Base-by-base conservation (phyloP, 441 rosid species). In the Gossypium davidsonii region DNA sequence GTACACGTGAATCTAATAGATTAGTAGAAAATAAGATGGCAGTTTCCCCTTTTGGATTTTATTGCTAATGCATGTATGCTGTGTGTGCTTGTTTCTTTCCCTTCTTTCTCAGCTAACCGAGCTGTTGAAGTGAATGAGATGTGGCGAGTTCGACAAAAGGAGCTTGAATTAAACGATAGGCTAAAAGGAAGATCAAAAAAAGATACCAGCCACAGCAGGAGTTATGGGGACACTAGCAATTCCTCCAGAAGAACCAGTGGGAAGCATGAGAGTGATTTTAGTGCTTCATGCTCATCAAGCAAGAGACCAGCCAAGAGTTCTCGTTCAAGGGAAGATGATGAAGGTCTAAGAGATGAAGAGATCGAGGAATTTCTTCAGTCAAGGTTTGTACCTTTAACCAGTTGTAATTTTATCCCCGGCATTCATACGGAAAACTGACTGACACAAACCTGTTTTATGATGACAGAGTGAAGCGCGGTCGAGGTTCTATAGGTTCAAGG, bases 401-500 rank as follows among this genome's bases (percentile, higher is more conserved):
- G 3, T n/a, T 44, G 5, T 42, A 39, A 42, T 37, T 37, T 3
- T 63, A 1, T 66, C 15, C 44, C 7, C 5, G n/a, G 10, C 7
- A 9, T 62, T 62, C 48, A 46, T 23, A 14, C 3, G 1, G 23
- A 42, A 11, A 31, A 44, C 31, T 66, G 56, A 57, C 56, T 62
- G 61, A 74, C 17, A 1, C 3, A 11, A 3, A 62, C 42, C n/a
- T 25, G 77, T 72, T 72, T 79, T 11, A 21, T 76, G 48, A 61
- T 82, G 53, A 74, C 83, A 92, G 98, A 86, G 85, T 83, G 60
- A 92, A 94, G 84, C 97, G 94, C 3, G 98, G 98, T 12, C 86
- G 94, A 82, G 98, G 98, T 78, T 85, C 90, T 26, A 77, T 91
- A 31, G 98, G 98, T 73, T 87, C 96, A 7, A 91, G 89, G 83